phyloP scores from a whole-genome alignment of 352 stramenopile species.

The Phytopythium chamaehyphon region DNA sequence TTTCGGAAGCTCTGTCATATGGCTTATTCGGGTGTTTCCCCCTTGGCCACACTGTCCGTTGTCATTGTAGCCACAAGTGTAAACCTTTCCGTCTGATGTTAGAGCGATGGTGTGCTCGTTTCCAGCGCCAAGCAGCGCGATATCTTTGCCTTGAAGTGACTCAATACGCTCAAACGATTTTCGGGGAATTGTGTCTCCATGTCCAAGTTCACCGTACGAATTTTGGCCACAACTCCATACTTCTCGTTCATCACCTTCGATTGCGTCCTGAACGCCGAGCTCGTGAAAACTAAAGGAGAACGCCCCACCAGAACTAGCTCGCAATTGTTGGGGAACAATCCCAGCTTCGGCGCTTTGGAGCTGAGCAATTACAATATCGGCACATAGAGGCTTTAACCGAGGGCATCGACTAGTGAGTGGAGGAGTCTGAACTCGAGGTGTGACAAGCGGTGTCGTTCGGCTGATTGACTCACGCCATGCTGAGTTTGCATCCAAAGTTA shows the following conservation, averaged over 20 bases:
- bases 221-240: slow-evolving; percentile 95
- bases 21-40: slow-evolving; percentile 67
- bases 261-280: background rate
- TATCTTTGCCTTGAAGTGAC: slow-evolving; percentile 66
- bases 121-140: slow-evolving; percentile 82
- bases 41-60: slow-evolving; percentile 92
- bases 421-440: too few relatives aligned
- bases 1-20: slow-evolving; percentile 72
- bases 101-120: slow-evolving; percentile 92
- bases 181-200: slow-evolving; percentile 84
- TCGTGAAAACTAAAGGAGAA: background rate
- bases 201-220: slow-evolving; percentile 91
- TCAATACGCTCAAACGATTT: slow-evolving; percentile 82
- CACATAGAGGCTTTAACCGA: slow-evolving; percentile 44
- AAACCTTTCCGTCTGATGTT: slow-evolving; percentile 65
- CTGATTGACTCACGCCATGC: slow-evolving; percentile 13
- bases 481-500: slow-evolving; percentile 33
- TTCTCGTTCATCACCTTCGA: slow-evolving; percentile 61
- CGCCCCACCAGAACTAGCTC: background rate
- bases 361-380: slow-evolving; percentile 33
- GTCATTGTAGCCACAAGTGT: slow-evolving; percentile 92
- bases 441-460: slow-evolving; percentile 4
- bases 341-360: slow-evolving; percentile 27
- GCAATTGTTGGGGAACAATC: background rate
- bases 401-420: slow-evolving; percentile 23